Conservation (phyloP, 2,329 filamentous ascomycete species). For the Talaromyces sp. region DNA sequence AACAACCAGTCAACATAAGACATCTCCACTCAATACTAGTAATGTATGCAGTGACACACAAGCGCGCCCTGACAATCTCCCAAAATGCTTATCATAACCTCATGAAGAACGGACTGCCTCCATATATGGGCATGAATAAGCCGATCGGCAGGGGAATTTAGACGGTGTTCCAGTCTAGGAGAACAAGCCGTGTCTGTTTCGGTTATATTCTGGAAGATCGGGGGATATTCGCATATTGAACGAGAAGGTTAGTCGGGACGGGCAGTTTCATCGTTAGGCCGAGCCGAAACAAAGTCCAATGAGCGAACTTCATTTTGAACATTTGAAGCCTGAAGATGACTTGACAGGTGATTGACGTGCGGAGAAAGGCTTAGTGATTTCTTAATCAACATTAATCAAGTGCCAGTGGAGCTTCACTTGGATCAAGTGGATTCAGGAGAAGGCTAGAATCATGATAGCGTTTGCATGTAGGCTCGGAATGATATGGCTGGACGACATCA, state of each 20-base stretch:
- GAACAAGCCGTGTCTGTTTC: neutral
- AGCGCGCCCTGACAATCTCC: neutral
- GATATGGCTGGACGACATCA: too few relatives aligned
- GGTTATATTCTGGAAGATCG: neutral
- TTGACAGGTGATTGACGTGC: too few relatives aligned
- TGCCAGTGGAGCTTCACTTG: too few relatives aligned
- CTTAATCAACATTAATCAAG: too few relatives aligned
- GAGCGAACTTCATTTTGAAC: too few relatives aligned
- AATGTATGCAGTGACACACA: constrained; percentile 3
- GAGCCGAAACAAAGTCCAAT: neutral
- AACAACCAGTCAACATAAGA: too few relatives aligned
- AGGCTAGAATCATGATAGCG: too few relatives aligned
- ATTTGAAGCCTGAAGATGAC: too few relatives aligned
- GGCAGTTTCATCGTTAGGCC: neutral
- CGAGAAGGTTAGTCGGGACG: neutral
- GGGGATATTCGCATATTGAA: neutral
- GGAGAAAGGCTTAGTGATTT: neutral
- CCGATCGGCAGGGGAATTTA: neutral
- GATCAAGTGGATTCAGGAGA: too few relatives aligned
- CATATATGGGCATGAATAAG: neutral
- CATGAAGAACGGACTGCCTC: neutral
- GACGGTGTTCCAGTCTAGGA: neutral
- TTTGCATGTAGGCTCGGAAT: too few relatives aligned
- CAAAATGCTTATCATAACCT: constrained; percentile 12
- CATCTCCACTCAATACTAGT: neutral